Percentiles rank a stretch among this genome's conserved stretches.
These are phyloP conservation scores for Vanrija sp. DNA, from an alignment of 1,284 basidiomycete genomes.

Conservation along the genomic window DNA sequence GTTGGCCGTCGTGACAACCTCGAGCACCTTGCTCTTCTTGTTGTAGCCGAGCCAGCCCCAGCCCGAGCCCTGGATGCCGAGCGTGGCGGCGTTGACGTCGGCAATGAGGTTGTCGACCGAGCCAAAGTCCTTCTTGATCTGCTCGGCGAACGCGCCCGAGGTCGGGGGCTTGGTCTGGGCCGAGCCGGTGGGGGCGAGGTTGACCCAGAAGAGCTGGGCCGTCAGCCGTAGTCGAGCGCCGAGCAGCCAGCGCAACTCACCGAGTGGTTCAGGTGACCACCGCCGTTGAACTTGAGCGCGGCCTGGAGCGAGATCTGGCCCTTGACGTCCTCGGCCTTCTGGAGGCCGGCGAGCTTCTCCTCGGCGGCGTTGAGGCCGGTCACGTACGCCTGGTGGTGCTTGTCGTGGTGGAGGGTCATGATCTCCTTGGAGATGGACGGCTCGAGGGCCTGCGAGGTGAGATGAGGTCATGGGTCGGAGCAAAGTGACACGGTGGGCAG, in stretches of 20 bases:
- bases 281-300: slow-evolving; percentile 87
- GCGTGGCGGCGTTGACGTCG: slow-evolving; percentile 80
- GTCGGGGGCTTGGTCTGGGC: slow-evolving; percentile 59
- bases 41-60: slow-evolving; percentile 96
- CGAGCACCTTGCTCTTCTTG: slow-evolving; percentile 66
- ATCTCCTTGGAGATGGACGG: slow-evolving; percentile 64
- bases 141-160: slow-evolving; percentile 71
- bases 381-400: slow-evolving; percentile 93
- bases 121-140: slow-evolving; percentile 80
- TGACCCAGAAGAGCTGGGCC: slow-evolving; percentile 94
- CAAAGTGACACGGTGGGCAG: not conserved
- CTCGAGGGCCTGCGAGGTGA: slow-evolving; percentile 50
- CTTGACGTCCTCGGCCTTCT: slow-evolving; percentile 59
- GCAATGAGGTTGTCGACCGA: slow-evolving; percentile 70
- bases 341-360: slow-evolving; percentile 60
- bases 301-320: slow-evolving; percentile 79
- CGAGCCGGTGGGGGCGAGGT: slow-evolving; percentile 67
- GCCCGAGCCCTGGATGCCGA: slow-evolving; percentile 91
- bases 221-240: not conserved
- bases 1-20: slow-evolving; percentile 87
- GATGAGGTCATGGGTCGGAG: not conserved
- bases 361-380: slow-evolving; percentile 88
- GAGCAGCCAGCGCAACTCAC: slow-evolving; percentile 19
- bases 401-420: slow-evolving; percentile 90
- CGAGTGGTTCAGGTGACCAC: slow-evolving; percentile 59